Percentiles rank a stretch among this genome's conserved stretches.
Conservation (phyloP, 805 yeast genomes). For the Jamesozyma hellenica region DNA sequence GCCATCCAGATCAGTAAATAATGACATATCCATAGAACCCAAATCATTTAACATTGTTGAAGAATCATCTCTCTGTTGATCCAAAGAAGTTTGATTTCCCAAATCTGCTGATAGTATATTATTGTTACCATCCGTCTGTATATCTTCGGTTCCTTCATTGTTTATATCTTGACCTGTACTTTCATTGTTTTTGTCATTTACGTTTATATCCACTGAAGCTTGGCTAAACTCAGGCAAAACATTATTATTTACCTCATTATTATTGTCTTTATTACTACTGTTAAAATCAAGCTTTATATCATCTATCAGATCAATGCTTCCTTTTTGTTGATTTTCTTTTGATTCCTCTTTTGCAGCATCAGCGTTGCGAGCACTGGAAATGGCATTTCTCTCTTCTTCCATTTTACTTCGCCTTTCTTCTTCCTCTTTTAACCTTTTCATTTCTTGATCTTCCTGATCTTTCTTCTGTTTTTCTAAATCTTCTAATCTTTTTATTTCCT, state of each 20-base stretch:
- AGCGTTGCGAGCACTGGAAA: too few relatives aligned
- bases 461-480: slow-evolving; percentile 23
- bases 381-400: slow-evolving; percentile 1
- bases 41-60: slow-evolving; percentile 12
- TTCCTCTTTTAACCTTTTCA: slow-evolving; percentile 5
- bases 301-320: slow-evolving; percentile 4
- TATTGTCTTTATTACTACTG: background rate
- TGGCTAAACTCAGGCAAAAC: background rate
- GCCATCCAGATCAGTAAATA: slow-evolving; percentile 27
- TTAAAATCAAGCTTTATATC: slow-evolving; percentile 10
- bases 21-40: slow-evolving; percentile 24
- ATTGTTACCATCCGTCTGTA: slow-evolving; percentile 1
- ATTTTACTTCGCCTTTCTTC: too few relatives aligned
- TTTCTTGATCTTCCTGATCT: slow-evolving; percentile 7
- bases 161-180: too few relatives aligned
- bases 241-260: slow-evolving; percentile 3
- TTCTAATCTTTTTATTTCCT: slow-evolving; percentile 17
- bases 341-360: slow-evolving; percentile 8
- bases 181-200: background rate
- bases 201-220: background rate
- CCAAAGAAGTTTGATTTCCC: background rate
- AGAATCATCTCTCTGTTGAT: background rate
- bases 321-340: slow-evolving; percentile 6
- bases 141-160: too few relatives aligned
- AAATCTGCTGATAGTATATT: background rate